Evolutionary conservation across 176 grass and related monocot species (phyloP).

Genomic region (Avena sativa): DNA sequence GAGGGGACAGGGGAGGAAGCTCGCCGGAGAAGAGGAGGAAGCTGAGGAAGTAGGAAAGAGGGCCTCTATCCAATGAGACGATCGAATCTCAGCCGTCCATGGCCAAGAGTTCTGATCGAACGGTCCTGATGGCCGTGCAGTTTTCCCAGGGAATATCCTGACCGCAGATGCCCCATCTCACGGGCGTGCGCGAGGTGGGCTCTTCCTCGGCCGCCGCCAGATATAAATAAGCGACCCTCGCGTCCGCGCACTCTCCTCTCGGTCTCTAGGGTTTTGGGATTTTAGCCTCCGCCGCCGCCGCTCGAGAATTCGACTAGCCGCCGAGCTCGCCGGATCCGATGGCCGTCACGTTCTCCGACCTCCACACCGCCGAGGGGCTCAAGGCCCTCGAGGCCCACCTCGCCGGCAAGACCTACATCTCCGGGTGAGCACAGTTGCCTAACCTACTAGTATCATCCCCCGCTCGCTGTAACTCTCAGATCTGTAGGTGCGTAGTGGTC

Average conservation of each 20-base stretch:
- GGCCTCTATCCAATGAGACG: background rate
- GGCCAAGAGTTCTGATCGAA: background rate
- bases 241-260: background rate
- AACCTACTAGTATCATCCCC: background rate
- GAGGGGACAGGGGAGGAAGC: background rate
- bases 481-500: background rate
- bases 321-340: conserved; percentile 51
- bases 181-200: conserved; percentile 2
- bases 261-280: conserved; percentile 63
- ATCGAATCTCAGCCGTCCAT: conserved; percentile 4
- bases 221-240: conserved; percentile 31
- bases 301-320: conserved; percentile 15
- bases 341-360: conserved; percentile 78
- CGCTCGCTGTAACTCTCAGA: background rate
- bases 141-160: conserved; percentile 31
- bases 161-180: conserved; percentile 48
- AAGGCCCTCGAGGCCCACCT: conserved; percentile 75
- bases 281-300: conserved; percentile 41
- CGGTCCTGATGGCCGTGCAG: background rate
- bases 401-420: conserved; percentile 76
- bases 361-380: conserved; percentile 72
- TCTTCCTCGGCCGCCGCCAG: background rate
- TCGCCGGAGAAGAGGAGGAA: conserved; percentile 31
- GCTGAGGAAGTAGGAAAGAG: background rate
- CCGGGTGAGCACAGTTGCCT: conserved; percentile 53